These are phyloP conservation scores for Aspergillus fijiensis DNA, from an alignment of 2,329 filamentous ascomycete genomes.

Conservation along the genomic window DNA sequence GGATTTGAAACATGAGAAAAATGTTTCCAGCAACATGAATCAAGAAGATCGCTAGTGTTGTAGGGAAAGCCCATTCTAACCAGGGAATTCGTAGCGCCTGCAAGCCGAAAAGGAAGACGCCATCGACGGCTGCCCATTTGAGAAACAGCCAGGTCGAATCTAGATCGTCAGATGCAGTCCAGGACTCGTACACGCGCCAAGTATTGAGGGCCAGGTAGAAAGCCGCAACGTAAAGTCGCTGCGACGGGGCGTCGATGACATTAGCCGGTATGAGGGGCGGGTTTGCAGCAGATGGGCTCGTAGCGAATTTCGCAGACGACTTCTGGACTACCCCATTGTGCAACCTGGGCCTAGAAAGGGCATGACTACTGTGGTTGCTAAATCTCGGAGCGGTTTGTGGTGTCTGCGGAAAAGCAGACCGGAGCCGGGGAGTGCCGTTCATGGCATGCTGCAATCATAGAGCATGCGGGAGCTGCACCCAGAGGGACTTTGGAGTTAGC, in stretches of 20 bases:
- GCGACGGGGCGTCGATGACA: constrained; percentile 83
- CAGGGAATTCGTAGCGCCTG: constrained; percentile 90
- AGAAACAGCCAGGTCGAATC: constrained; percentile 87
- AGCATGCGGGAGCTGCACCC: constrained; percentile 11
- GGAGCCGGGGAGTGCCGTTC: constrained; percentile 78
- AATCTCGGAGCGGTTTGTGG: constrained; percentile 54
- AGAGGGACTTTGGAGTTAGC: neutral
- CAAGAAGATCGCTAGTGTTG: constrained; percentile 69
- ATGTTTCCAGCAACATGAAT: constrained; percentile 72
- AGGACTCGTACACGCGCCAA: constrained; percentile 87
- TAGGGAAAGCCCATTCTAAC: constrained; percentile 83
- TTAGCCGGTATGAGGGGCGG: constrained; percentile 74
- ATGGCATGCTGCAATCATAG: constrained; percentile 61
- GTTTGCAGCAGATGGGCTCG: constrained; percentile 23
- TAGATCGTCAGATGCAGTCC: constrained; percentile 73
- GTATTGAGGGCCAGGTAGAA: constrained; percentile 73
- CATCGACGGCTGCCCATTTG: constrained; percentile 91
- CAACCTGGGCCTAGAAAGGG: constrained; percentile 25
- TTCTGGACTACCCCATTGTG: constrained; percentile 26
- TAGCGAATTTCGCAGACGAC: constrained; percentile 25
- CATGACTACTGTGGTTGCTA: constrained; percentile 29
- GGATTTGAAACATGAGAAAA: constrained; percentile 90
- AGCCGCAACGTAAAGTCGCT: constrained; percentile 82
- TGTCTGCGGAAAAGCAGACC: constrained; percentile 78
- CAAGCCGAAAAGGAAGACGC: constrained; percentile 80